Base-by-base conservation (phyloP, 2,329 filamentous ascomycete species). In the Talaromyces sp. region DNA sequence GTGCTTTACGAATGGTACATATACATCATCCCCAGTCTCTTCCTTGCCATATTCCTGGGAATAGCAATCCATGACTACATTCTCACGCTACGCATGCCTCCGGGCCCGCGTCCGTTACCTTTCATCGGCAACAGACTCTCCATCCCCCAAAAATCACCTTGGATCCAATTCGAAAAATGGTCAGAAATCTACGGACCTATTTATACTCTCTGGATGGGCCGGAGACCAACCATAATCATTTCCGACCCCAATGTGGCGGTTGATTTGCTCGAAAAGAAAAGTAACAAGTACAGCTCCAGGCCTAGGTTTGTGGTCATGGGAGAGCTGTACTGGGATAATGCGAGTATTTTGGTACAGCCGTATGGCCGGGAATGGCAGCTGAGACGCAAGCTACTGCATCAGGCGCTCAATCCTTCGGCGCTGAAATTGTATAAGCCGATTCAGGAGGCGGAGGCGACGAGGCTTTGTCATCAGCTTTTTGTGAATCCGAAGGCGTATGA, bases 361-460 rank as follows among this genome's bases (percentile, higher is more conserved):
- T 82, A 84, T 70, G 82, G 82, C 35, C 83, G 83, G 64, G 77
- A 77, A 43, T 84, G 82, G 81, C 79, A 76, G 58, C 69, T 79
- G 7, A 73, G 82, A 33, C 74, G 82, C 22, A 80, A 76, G 59
- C 73, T 82, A 33, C 70, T 81, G 19, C 80, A 82, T 67, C 78
- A 82, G 61, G 81, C 82, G 3, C 74, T 84, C 25, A 83, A 80
- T n/a, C 81, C 82, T 7, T 79, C 77, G 37, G 79, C 81, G 0
- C 69, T 84, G 50, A 70, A 76, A n/a, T 69, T 80, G 19, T 85
- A 84, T 70, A 82, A 81, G 68, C 79, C 80, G 1, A 76, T 82
- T 3, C 83, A 85, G 70, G 79, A 81, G 39, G 81, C 83, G 3
- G 83, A 85, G 68, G 80, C 81, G 10, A 75, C 74, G 3, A 74